Percentiles rank a stretch among this genome's conserved stretches.
phyloP scores from a whole-genome alignment of 2,329 filamentous ascomycete genomes.

The Diplodia mutila region DNA sequence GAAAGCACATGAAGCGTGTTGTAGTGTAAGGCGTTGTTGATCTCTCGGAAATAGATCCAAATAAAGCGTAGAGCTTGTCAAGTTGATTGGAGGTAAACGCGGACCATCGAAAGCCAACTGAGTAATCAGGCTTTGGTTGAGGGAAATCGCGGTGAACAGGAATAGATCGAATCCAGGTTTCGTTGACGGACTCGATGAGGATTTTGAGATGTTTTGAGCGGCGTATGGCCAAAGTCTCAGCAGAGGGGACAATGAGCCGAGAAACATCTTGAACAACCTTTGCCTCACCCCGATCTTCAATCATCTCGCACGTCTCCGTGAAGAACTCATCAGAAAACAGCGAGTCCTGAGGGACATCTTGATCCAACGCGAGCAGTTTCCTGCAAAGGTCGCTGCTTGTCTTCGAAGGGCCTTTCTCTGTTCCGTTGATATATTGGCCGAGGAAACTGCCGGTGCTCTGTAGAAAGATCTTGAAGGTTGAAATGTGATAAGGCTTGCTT shows the following conservation, averaged over 20 bases:
- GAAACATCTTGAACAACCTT: constrained; percentile 47
- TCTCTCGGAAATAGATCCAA: neutral
- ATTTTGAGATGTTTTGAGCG: constrained; percentile 35
- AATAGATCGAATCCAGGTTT: neutral
- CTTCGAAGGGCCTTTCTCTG: no score
- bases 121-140: no score
- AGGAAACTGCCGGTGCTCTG: no score
- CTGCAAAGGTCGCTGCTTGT: no score
- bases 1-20: constrained; percentile 32
- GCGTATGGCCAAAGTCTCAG: constrained; percentile 39
- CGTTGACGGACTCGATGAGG: neutral
- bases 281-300: constrained; percentile 43
- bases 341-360: no score
- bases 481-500: no score
- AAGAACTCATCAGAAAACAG: constrained; percentile 38
- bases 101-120: no score
- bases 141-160: neutral
- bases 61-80: neutral
- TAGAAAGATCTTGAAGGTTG: no score
- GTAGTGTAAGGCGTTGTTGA: constrained; percentile 49
- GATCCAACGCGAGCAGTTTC: no score
- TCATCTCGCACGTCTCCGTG: constrained; percentile 37
- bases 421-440: no score
- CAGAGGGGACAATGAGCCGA: constrained; percentile 47
- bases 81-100: neutral